These are phyloP conservation scores for Oropetium thomaeum DNA, from an alignment of 176 grass and related monocot species.

Conservation along the genomic window DNA sequence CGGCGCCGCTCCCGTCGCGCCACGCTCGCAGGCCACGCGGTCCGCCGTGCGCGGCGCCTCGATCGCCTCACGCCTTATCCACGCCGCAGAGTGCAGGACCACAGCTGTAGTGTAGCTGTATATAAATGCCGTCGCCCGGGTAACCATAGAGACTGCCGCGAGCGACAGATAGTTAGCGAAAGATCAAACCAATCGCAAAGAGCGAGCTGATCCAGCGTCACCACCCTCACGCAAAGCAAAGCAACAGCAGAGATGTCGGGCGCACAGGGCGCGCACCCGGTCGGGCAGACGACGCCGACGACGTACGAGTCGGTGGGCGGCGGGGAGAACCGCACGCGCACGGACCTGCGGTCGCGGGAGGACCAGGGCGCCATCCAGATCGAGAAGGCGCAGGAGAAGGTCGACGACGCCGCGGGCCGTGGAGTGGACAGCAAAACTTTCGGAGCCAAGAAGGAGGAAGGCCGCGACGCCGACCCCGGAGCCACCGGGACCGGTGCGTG, in stretches of 20 bases:
- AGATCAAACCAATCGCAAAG: too few species aligned
- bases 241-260: conserved; percentile 32
- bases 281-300: conserved; percentile 46
- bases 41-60: background rate
- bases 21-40: conserved; percentile 26
- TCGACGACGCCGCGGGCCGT: conserved; percentile 38
- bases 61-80: background rate
- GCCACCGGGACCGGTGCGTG: conserved; percentile 35
- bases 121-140: background rate
- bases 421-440: conserved; percentile 29
- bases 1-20: background rate
- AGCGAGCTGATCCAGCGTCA: background rate
- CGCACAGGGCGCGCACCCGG: conserved; percentile 52
- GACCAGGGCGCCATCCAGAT: conserved; percentile 66
- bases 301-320: conserved; percentile 63
- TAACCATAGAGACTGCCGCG: background rate
- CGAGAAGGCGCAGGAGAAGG: conserved; percentile 63
- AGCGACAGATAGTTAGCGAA: background rate
- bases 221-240: background rate
- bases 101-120: background rate
- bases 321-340: conserved; percentile 52
- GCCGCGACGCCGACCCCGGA: background rate
- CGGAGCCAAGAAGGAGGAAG: conserved; percentile 16
- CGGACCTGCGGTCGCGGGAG: conserved; percentile 46
- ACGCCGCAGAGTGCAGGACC: background rate